Conservation (phyloP, 768 basidiomycete species). For the Lyophyllum decastes region DNA sequence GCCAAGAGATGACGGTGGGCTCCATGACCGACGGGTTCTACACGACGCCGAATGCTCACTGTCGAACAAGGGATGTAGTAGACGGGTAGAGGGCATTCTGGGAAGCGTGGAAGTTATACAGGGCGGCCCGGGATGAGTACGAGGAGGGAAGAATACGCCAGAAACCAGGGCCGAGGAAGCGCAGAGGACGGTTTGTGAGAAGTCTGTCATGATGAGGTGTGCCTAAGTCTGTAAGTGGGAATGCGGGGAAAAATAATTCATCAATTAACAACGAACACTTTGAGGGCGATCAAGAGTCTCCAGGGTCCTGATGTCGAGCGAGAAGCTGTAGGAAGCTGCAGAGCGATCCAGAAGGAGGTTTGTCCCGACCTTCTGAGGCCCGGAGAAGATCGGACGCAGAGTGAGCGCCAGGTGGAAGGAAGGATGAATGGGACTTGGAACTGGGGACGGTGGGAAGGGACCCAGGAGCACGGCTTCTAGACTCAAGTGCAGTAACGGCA, state of each 20-base stretch:
- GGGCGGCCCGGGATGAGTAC: background rate
- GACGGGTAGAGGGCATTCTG: background rate
- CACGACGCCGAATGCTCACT: background rate
- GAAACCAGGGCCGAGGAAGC: background rate
- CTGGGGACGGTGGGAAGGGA: background rate
- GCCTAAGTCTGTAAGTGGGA: background rate
- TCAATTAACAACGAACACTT: background rate
- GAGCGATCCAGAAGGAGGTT: background rate
- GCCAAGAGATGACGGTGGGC: background rate
- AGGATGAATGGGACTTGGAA: background rate
- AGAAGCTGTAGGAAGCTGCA: conserved; percentile 11
- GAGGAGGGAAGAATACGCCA: background rate
- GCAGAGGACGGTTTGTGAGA: background rate
- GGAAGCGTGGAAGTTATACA: background rate
- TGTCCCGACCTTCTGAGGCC: background rate
- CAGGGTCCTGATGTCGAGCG: conserved; percentile 15
- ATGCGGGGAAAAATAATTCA: background rate
- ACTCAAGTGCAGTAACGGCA: background rate
- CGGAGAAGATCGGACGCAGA: conserved; percentile 10
- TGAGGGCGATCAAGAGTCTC: conserved; percentile 10
- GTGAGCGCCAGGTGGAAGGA: background rate
- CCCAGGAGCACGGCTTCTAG: background rate
- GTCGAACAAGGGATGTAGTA: background rate
- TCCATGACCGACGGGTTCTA: background rate
- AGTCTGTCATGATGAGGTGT: background rate